These are phyloP conservation scores for Cucumis sativus DNA, from an alignment of 306 rosid species.

Conservation along the genomic window Cucumber_9930_V3 NC_026659.2:25133501-25134000, in stretches of 20 bases:
- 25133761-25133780: neutral
- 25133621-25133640: neutral
- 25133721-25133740: neutral
- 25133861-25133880: conserved; percentile 1
- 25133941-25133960: neutral
- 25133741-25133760: neutral
- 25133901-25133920: neutral
- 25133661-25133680: neutral
- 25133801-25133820: neutral
- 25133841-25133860: neutral
- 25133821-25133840: neutral
- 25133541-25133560: neutral
- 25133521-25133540: no score
- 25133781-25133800: neutral
- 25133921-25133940: neutral
- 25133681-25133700: neutral
- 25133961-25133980: neutral
- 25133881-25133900: neutral
- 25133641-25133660: neutral
- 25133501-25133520: neutral
- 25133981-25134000: neutral
- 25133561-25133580: neutral
- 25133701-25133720: neutral
- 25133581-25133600: neutral
- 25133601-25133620: neutral